Base-by-base conservation (phyloP, 257 asterid genomes). In the Scutellaria baicalensis region DNA sequence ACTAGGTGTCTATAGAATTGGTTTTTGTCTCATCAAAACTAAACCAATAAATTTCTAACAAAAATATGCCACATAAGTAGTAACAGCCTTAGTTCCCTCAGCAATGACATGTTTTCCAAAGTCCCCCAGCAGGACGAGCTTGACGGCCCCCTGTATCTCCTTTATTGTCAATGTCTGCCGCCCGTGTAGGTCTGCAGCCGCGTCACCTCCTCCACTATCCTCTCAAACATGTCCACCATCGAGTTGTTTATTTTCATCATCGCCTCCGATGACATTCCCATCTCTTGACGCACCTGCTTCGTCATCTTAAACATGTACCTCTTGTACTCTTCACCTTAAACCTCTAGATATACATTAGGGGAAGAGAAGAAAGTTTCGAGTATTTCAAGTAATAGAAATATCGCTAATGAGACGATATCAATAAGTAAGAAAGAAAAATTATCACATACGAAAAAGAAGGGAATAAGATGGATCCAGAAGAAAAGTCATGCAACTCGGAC, bases 281-380 rank as follows among this genome's bases (percentile, higher is more conserved):
- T 48, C 0, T 87, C 97, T 2, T 96, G 97, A 10, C 90, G 97
- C 59, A 93, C 98, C 65, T 93, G 96, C 71, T 90, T 93, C 95
- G 88, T 59, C 65, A 93, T 95, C 79, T 54, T 81, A 16, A n/a
- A 82, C 59, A 90, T 77, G 6, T 93, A 90, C 61, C 78, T 87
- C 72, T 85, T 84, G 68, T 84, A 90, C 78, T 82, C 90, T 11
- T 39, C 85, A 2, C 76, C 81, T n/a, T n/a, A n/a, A n/a, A n/a
- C n/a, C n/a, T n/a, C n/a, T n/a, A n/a, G n/a, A n/a, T n/a, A n/a
- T n/a, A n/a, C n/a, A n/a, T n/a, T n/a, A n/a, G n/a, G n/a, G n/a
- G n/a, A n/a, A n/a, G n/a, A n/a, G n/a, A n/a, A n/a, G n/a, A n/a
- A n/a, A n/a, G n/a, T n/a, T n/a, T n/a, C n/a, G n/a, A n/a, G n/a